phyloP scores from a whole-genome alignment of 768 basidiomycete genomes.

The Butyriboletus loyo region DNA sequence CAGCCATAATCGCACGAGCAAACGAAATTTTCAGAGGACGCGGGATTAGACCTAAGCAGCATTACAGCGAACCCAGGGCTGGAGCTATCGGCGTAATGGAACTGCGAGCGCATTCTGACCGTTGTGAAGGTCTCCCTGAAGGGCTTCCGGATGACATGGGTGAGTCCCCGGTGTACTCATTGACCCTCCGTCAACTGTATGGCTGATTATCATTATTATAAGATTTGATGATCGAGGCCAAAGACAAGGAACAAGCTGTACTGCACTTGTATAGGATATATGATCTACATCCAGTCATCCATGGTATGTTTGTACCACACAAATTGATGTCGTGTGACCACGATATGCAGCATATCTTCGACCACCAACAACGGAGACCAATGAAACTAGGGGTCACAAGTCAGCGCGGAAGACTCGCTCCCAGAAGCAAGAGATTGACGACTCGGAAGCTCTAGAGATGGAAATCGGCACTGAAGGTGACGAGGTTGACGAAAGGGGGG shows the following conservation, averaged over 20 bases:
- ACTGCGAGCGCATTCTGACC: conserved; percentile 80
- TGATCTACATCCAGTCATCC: conserved; percentile 57
- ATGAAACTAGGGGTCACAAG: conserved; percentile 46
- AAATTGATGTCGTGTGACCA: not conserved
- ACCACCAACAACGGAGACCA: conserved; percentile 41
- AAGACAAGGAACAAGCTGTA: conserved; percentile 93
- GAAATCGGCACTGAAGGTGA: conserved; percentile 2
- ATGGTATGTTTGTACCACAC: conserved; percentile 37
- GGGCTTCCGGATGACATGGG: conserved; percentile 69
- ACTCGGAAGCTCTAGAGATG: conserved; percentile 15
- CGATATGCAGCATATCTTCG: conserved; percentile 34
- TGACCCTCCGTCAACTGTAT: not conserved
- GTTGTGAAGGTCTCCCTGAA: conserved; percentile 65
- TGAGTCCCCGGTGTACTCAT: conserved; percentile 21
- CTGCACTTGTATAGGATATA: conserved; percentile 82
- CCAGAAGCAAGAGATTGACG: conserved; percentile 31
- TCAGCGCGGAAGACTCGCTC: conserved; percentile 22
- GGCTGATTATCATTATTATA: too few relatives aligned
- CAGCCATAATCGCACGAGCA: conserved; percentile 69
- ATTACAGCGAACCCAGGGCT: conserved; percentile 85
- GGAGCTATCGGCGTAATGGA: conserved; percentile 86
- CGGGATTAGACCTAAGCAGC: conserved; percentile 88
- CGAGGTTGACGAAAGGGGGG: not conserved
- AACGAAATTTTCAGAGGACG: conserved; percentile 70
- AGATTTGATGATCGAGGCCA: conserved; percentile 94